Conservation (phyloP, 169 alveolate genomes). For the Babesia bigemina region DNA sequence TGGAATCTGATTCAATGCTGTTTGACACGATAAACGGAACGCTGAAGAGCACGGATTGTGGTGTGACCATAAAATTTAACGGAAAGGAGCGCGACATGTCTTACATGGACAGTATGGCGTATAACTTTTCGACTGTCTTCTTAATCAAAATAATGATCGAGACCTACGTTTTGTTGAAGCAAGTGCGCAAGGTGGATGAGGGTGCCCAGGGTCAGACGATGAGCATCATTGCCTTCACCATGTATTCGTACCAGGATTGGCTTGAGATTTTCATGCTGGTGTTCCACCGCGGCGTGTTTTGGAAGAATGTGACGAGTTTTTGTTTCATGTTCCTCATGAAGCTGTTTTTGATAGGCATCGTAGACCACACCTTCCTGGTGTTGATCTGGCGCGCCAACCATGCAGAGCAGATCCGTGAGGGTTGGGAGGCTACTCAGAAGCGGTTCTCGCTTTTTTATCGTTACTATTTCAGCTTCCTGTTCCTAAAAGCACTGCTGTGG, state of each 20-base stretch:
- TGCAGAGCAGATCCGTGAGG: constrained; percentile 68
- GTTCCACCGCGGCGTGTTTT: constrained; percentile 63
- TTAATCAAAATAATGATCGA: constrained; percentile 35
- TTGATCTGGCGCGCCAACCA: constrained; percentile 77
- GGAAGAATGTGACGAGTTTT: constrained; percentile 27
- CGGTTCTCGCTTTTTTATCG: constrained; percentile 68
- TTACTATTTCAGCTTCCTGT: constrained; percentile 56
- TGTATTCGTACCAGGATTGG: constrained; percentile 70
- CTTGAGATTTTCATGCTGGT: constrained; percentile 71
- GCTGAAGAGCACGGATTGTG: constrained; percentile 22
- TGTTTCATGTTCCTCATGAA: constrained; percentile 64
- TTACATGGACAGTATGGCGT: neutral
- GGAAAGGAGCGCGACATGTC: constrained; percentile 62
- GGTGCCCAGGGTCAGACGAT: constrained; percentile 53
- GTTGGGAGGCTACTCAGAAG: constrained; percentile 74
- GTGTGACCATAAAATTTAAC: constrained; percentile 17
- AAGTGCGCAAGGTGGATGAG: constrained; percentile 26
- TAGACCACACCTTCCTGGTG: constrained; percentile 73
- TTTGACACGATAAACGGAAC: constrained; percentile 32
- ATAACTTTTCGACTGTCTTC: constrained; percentile 8
- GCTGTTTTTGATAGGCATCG: constrained; percentile 59
- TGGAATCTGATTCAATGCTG: neutral
- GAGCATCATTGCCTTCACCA: constrained; percentile 64
- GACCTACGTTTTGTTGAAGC: constrained; percentile 18
- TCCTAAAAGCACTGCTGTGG: constrained; percentile 23